Evolutionary conservation across 2,329 filamentous ascomycete species (phyloP), one percentile per base, ranked within the genome.

Genomic region (Botrytis deweyae): DNA sequence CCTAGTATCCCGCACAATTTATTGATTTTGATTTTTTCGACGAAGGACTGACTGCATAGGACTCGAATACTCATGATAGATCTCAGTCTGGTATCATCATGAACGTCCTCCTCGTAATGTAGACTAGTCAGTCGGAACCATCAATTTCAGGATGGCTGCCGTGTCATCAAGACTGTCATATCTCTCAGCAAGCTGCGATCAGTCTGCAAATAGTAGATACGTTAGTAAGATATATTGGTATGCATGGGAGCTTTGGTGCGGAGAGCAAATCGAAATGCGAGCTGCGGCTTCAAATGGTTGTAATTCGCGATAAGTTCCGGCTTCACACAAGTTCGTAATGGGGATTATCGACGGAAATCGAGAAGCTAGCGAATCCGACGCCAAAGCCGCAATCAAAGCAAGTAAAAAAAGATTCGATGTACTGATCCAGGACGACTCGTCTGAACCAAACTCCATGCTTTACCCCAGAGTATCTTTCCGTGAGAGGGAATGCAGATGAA

Each of bases 361-460:
- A 58, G 52, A 33, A 29, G 52, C 52, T 14, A 58, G 1, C 3
- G 6, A 58, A 33, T 58, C 9, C 18, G 52, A 58, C 4, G 52
- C n/a, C 1, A 58, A 58, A 0, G 3, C n/a, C 9, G 52, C 7
- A 18, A 58, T 1, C 3, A 18, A 29, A 58, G 1, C 14, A 58
- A 18, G 7, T 0, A 1, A 29, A 55, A 0, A 29, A 3, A 5
- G 14, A 18, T 18, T 29, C 29, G n/a, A 18, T n/a, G 52, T 29
- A 16, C 52, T 58, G 14, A 29, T 58, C 14, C 9, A 58, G 52
- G 14, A 4, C 7, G 52, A 18, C 1, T 29, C 18, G 14, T 58
- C 6, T 18, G 14, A 8, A 29, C 14, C 52, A 58, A 18, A 18
- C 3, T 18, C 3, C 14, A 29, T 58, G 14, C 7, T 29, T 29